Percentiles rank a stretch among this genome's conserved stretches.
These are phyloP conservation scores for Pseudevernia furfuracea DNA, from an alignment of 495 filamentous ascomycete species.

Conservation along the genomic window DNA sequence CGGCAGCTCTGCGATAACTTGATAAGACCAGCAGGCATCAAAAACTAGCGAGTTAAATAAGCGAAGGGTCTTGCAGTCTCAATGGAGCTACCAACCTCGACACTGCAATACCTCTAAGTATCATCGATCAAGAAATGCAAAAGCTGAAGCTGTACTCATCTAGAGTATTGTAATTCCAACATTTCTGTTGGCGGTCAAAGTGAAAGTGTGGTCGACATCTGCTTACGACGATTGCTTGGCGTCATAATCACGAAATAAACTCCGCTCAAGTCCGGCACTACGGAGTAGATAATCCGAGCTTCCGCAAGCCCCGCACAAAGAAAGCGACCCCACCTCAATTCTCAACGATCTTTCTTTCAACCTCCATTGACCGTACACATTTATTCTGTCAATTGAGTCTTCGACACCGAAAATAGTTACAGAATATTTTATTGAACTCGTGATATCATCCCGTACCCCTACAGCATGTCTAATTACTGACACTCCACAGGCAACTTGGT, in stretches of 20 bases:
- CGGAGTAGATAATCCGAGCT: not conserved
- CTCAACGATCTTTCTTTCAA: not conserved
- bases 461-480: not conserved
- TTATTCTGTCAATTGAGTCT: not conserved
- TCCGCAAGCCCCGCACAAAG: not conserved
- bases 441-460: not conserved
- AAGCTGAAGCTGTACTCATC: not conserved
- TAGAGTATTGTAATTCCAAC: not conserved
- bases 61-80: too few relatives aligned
- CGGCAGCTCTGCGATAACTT: constrained; percentile 9
- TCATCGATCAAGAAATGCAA: not conserved
- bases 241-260: not conserved
- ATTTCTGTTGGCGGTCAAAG: not conserved
- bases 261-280: constrained; percentile 3
- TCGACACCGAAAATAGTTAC: not conserved
- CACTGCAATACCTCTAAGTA: not conserved
- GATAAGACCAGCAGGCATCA: constrained; percentile 4
- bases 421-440: not conserved
- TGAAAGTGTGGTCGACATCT: not conserved
- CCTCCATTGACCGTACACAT: not conserved
- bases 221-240: constrained; percentile 4
- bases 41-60: not conserved
- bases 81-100: not conserved
- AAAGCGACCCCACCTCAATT: not conserved
- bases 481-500: not conserved